Conservation (phyloP, 257 asterid genomes). For the Nemophila menziesii region DNA sequence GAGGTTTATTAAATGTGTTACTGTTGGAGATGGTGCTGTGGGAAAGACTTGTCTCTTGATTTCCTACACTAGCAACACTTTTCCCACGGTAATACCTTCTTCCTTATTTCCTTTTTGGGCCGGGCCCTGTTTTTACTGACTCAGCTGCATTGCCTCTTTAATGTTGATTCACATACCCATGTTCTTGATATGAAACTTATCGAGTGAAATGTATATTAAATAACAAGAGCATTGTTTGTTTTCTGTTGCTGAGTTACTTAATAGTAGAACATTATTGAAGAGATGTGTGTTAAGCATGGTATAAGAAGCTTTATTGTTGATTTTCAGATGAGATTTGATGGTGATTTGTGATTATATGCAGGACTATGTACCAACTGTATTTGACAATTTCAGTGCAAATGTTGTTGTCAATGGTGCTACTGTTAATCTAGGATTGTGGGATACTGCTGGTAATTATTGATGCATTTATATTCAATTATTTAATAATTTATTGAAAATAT, state of each 20-base stretch:
- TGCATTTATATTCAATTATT: neutral
- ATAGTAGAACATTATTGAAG: too few species aligned
- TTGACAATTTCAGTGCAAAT: constrained; percentile 50
- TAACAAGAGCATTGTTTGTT: too few species aligned
- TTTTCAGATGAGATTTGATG: too few species aligned
- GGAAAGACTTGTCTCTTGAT: constrained; percentile 45
- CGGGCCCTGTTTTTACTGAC: neutral
- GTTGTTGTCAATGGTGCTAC: constrained; percentile 47
- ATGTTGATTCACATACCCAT: neutral
- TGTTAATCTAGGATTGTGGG: constrained; percentile 47
- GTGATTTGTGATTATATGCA: constrained; percentile 24
- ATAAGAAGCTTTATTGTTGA: too few species aligned
- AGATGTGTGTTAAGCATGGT: too few species aligned
- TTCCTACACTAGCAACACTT: constrained; percentile 57
- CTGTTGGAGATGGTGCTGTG: constrained; percentile 44
- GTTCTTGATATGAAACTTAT: neutral
- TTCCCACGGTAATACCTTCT: constrained; percentile 58
- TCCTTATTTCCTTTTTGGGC: neutral
- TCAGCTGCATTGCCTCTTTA: neutral
- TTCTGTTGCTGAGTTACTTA: too few species aligned
- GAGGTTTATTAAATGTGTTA: constrained; percentile 38
- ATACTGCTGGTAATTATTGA: constrained; percentile 38
- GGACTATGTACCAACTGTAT: constrained; percentile 59
- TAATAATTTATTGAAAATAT: neutral
- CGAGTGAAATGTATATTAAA: neutral